Percentiles rank a stretch among this genome's conserved stretches.
Evolutionary conservation across 352 stramenopile genomes (phyloP).

Genomic region (Thraustochytrium sp.): DNA sequence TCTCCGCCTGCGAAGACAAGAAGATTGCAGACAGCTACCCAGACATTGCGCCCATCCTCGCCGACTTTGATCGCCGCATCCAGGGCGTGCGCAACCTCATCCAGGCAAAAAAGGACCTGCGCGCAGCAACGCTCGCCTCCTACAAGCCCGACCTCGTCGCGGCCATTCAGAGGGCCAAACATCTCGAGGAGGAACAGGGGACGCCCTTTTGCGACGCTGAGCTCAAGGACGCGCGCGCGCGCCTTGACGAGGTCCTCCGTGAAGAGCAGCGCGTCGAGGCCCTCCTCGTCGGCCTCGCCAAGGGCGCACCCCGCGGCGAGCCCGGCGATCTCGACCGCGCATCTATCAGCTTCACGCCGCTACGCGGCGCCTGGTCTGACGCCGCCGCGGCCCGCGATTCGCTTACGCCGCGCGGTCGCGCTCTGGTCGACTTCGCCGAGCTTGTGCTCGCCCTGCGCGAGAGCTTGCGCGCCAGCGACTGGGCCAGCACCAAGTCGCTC

Average conservation of each 20-base stretch:
- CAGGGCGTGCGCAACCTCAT: slow-evolving; percentile 16
- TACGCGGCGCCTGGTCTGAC: neutral
- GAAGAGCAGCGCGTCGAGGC: neutral
- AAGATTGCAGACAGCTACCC: slow-evolving; percentile 13
- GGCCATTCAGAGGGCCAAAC: slow-evolving; percentile 4
- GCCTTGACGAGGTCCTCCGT: slow-evolving; percentile 11
- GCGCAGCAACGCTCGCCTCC: neutral
- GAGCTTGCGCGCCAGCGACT: neutral
- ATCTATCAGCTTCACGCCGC: neutral
- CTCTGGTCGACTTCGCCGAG: neutral
- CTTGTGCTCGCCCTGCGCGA: slow-evolving; percentile 19
- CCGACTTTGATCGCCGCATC: slow-evolving; percentile 14
- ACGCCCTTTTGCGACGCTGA: slow-evolving; percentile 17
- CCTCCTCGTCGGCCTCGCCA: neutral
- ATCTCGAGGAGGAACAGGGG: neutral
- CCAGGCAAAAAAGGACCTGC: neutral
- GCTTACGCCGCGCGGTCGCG: neutral
- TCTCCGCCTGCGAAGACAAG: neutral
- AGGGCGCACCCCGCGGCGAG: neutral
- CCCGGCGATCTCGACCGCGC: neutral
- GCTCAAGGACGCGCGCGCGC: neutral
- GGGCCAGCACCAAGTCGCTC: neutral
- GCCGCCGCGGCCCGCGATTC: neutral
- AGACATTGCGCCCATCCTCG: neutral
- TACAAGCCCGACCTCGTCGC: neutral